Evolutionary conservation across 108 stramenopile species (phyloP).

Genomic region (Hondaea fermentalgiana): DNA sequence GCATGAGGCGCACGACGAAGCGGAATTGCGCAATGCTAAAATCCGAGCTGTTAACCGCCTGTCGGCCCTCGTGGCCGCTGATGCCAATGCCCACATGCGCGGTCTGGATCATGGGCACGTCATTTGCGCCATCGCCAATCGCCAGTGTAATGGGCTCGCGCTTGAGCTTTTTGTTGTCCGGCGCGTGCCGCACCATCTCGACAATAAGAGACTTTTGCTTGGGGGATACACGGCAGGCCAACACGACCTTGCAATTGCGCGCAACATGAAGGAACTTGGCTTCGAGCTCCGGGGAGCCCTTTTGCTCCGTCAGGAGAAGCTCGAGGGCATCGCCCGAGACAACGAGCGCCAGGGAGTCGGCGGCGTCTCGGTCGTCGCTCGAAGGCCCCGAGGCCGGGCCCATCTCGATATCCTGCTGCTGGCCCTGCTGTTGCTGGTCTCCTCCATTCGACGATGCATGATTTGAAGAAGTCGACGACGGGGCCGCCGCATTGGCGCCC

Average conservation of each 20-base stretch:
- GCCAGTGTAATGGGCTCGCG: slow-evolving; percentile 83
- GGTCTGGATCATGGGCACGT: slow-evolving; percentile 92
- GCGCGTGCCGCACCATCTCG: slow-evolving; percentile 48
- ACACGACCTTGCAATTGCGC: slow-evolving; percentile 70
- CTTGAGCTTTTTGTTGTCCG: slow-evolving; percentile 56
- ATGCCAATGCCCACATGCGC: slow-evolving; percentile 88
- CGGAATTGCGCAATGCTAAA: slow-evolving; percentile 44
- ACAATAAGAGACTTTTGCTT: slow-evolving; percentile 80
- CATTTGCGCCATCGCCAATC: slow-evolving; percentile 94
- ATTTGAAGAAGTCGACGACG: no score
- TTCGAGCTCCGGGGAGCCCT: slow-evolving; percentile 46
- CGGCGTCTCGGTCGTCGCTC: not conserved
- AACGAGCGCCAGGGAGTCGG: slow-evolving; percentile 57
- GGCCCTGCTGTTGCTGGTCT: no score
- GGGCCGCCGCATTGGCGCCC: not conserved
- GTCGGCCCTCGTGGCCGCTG: slow-evolving; percentile 83
- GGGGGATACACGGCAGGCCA: slow-evolving; percentile 87
- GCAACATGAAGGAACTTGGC: slow-evolving; percentile 75
- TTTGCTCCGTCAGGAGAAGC: slow-evolving; percentile 58
- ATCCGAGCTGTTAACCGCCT: slow-evolving; percentile 63
- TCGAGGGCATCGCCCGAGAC: slow-evolving; percentile 77
- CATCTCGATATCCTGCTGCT: not conserved
- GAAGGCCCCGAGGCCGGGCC: not conserved
- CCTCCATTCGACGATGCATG: no score
- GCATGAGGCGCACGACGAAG: slow-evolving; percentile 71